These are phyloP conservation scores for Phytophthora sp. DNA, from an alignment of 352 stramenopile genomes.

Conservation along the genomic window DNA sequence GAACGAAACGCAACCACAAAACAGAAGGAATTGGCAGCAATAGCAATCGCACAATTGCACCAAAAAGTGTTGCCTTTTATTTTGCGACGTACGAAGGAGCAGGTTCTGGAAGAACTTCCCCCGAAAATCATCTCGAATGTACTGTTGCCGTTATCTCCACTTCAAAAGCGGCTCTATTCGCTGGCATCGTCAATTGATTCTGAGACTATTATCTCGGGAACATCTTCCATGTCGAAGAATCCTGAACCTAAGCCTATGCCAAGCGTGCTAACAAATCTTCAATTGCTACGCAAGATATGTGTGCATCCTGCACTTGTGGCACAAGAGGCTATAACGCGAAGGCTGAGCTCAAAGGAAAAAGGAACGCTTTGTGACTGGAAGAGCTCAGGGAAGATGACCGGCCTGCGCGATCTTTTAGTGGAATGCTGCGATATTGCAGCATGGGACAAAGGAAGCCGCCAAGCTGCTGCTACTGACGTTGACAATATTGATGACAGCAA, in stretches of 20 bases:
- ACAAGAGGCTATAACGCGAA: constrained; percentile 23
- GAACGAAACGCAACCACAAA: constrained; percentile 68
- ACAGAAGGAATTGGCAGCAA: constrained; percentile 76
- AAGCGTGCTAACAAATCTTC: constrained; percentile 67
- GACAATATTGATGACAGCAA: constrained; percentile 20
- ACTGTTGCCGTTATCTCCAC: constrained; percentile 82
- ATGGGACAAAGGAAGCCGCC: constrained; percentile 20
- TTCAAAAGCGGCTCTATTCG: constrained; percentile 90
- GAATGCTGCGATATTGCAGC: constrained; percentile 63
- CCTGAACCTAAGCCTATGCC: constrained; percentile 15
- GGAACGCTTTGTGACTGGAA: constrained; percentile 55
- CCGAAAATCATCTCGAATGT: constrained; percentile 98
- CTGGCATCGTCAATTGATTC: constrained; percentile 35
- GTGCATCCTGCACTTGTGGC: constrained; percentile 93
- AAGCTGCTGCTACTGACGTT: not conserved
- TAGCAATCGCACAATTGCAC: constrained; percentile 94
- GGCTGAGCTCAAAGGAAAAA: constrained; percentile 37
- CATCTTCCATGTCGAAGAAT: not conserved
- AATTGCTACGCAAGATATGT: constrained; percentile 93
- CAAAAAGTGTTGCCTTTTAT: constrained; percentile 98
- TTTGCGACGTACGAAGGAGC: constrained; percentile 95
- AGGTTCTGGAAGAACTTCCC: constrained; percentile 96
- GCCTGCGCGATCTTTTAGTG: constrained; percentile 76
- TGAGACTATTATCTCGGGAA: constrained; percentile 1
- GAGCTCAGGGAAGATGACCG: constrained; percentile 92